A percentile compares a stretch with the other conserved stretches of the same genome.
phyloP scores from a whole-genome alignment of 208 protist species.

The Wallacemonas sp. region DNA sequence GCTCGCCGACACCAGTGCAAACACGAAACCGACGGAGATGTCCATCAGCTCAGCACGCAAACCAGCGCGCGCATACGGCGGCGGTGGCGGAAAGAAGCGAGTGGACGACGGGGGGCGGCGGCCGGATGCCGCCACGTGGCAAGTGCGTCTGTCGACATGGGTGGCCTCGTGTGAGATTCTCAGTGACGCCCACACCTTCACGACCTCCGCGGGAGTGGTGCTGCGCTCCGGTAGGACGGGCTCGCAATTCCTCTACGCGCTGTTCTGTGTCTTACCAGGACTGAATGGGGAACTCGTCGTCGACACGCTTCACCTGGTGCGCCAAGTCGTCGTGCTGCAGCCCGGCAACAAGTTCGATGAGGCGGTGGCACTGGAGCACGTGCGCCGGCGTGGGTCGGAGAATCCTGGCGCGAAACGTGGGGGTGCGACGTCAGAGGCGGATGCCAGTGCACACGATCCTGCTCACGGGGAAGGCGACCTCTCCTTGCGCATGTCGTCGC shows the following conservation, averaged over 20 bases:
- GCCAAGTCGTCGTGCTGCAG: conserved; percentile 31
- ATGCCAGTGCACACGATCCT: too few species aligned
- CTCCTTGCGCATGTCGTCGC: conserved; percentile 17
- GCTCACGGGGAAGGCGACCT: conserved; percentile 14
- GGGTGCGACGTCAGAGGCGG: too few species aligned
- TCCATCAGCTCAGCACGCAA: too few species aligned
- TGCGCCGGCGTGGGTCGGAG: too few species aligned
- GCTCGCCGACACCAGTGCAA: too few species aligned
- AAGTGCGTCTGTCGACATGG: background rate
- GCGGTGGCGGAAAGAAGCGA: background rate
- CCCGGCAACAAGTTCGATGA: conserved; percentile 34
- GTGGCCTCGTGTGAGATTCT: background rate
- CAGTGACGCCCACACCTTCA: background rate
- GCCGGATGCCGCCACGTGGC: too few species aligned
- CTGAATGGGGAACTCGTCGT: conserved; percentile 13
- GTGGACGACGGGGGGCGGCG: too few species aligned
- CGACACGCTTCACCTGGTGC: conserved; percentile 27
- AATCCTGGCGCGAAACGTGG: too few species aligned
- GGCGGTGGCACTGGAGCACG: too few species aligned
- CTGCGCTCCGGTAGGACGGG: conserved; percentile 36
- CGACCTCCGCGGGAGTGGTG: conserved; percentile 30
- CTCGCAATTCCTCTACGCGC: conserved; percentile 23
- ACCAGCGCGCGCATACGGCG: background rate
- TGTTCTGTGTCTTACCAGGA: conserved; percentile 27
- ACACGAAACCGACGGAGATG: too few species aligned